Evolutionary conservation across 2,329 filamentous ascomycete species (phyloP), one percentile per base, ranked within the genome.

Genomic region (Aspergillus sojae): DNA sequence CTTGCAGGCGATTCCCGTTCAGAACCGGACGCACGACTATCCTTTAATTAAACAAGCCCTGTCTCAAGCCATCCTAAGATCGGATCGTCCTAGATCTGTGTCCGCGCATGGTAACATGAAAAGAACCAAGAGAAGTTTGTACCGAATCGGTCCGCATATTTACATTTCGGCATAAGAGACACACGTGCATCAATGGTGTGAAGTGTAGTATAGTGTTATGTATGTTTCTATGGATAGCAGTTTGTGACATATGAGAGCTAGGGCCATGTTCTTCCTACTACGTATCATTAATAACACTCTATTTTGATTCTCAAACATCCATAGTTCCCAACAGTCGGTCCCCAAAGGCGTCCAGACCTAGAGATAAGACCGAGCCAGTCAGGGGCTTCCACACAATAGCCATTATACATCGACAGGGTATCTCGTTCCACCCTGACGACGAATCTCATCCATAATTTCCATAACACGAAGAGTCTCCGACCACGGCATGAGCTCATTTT

Each of bases 361-460:
- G 19, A 41, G 19, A n/a, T 19, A 41, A 4, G 7, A 41, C 9
- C 9, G 14, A 9, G 9, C 7, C 1, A 41, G 1, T n/a, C 16
- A 10, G 6, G 5, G 39, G 7, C 2, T 41, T 41, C 16, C 3
- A 9, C 5, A 34, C 32, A 12, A 34, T 11, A 11, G 10, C 39
- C 39, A 41, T 52, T 5, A 52, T 14, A 16, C n/a, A 58, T 58
- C 41, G 10, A 45, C 39, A 41, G 65, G 67, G 59, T 71, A 78
- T 36, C 58, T 67, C 2, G 73, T 71, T 9, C 72, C 74, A 14
- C 75, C 74, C 55, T 77, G 71, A n/a, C 68, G 68, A 43, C 82
- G 70, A 10, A 83, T 75, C 62, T 82, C 79, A 63, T 85, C 83
- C 78, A 85, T 75, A 21, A 84, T 75, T 60, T 79, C 77, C 75